These are phyloP conservation scores for Colletotrichum caudatum DNA, from an alignment of 2,329 filamentous ascomycete genomes.

Conservation along the genomic window DNA sequence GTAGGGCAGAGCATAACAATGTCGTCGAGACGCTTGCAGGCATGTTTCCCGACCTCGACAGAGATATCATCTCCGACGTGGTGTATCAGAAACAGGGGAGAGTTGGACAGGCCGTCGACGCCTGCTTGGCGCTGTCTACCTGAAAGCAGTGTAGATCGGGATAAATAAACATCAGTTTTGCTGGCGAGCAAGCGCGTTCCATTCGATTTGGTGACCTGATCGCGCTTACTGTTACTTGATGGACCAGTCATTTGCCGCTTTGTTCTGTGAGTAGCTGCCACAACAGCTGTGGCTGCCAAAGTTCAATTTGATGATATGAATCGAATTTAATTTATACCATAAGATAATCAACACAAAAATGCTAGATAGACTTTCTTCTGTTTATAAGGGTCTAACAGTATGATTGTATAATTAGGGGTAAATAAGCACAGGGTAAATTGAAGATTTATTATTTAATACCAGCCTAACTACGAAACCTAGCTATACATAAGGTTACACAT, in stretches of 20 bases:
- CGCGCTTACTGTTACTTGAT: not conserved
- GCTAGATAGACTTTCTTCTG: too few relatives aligned
- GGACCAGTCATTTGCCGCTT: not conserved
- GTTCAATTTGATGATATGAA: too few relatives aligned
- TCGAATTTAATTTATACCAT: too few relatives aligned
- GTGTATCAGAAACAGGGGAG: slow-evolving; percentile 96
- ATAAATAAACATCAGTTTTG: slow-evolving; percentile 3
- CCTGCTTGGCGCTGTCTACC: slow-evolving; percentile 77
- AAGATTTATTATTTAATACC: too few relatives aligned
- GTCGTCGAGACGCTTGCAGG: slow-evolving; percentile 93
- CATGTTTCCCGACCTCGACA: slow-evolving; percentile 97
- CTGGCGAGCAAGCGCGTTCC: not conserved
- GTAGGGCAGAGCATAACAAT: slow-evolving; percentile 86
- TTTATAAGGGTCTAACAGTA: too few relatives aligned
- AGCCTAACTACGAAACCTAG: too few relatives aligned
- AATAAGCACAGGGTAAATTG: too few relatives aligned
- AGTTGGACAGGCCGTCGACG: slow-evolving; percentile 87
- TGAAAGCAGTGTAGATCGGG: slow-evolving; percentile 43
- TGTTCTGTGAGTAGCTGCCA: not conserved
- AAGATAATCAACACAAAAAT: too few relatives aligned
- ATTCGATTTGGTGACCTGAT: not conserved
- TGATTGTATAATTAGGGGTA: too few relatives aligned
- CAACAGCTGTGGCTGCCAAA: not conserved
- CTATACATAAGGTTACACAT: too few relatives aligned
- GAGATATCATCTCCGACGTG: slow-evolving; percentile 95